Base-by-base conservation (phyloP, 1,139 yeast genomes). In the Saccharomyces hybrid region DNA sequence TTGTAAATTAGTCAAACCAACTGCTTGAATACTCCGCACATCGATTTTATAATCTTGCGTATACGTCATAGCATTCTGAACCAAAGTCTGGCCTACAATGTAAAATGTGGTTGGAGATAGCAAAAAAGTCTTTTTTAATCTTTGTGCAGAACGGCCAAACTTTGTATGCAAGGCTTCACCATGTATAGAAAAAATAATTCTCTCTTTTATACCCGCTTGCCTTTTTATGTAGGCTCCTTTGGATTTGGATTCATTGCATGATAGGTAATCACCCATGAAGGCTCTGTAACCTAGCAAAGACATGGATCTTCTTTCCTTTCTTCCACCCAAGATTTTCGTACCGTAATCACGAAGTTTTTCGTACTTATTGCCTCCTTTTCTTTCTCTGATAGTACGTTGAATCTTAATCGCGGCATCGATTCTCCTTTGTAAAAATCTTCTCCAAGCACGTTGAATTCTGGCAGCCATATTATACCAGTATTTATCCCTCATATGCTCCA, bases 381-480 rank as follows among this genome's bases (percentile, higher is more conserved):
- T 83, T 57, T 81, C 84, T 69, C 95, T 82, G 87, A 96, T 89
- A 48, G 90, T 85, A 58, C 85, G 80, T 73, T 95, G 99, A 48
- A 93, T 83, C 52, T 78, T 80, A 59, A 80, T 83, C 0, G 97
- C 98, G 27, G 96, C 93, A 66, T 89, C 96, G 56, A 84, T 86
- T 72, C 91, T 85, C 66, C 88, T 79, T 68, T 84, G 84, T 58
- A 85, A 73, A 67, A 86, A 88, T 62, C 89, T 78, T 74, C 99
- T 81, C 91, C 98, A 91, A 5, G 99, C 98, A 62, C 98, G 81
- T 74, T 95, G 99, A 62, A 95, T 93, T 64, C 96, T 81, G 1
- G 96, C 93, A 2, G 99, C 99, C 96, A 93, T 95, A 65, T 88
- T 89, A 67, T 90, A 95, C 99, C 99, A 95, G 69, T 90, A 95